Percentiles rank a stretch among this genome's conserved stretches.
Conservation (phyloP, 352 stramenopile species). For the Phytophthora ramorum region DNA sequence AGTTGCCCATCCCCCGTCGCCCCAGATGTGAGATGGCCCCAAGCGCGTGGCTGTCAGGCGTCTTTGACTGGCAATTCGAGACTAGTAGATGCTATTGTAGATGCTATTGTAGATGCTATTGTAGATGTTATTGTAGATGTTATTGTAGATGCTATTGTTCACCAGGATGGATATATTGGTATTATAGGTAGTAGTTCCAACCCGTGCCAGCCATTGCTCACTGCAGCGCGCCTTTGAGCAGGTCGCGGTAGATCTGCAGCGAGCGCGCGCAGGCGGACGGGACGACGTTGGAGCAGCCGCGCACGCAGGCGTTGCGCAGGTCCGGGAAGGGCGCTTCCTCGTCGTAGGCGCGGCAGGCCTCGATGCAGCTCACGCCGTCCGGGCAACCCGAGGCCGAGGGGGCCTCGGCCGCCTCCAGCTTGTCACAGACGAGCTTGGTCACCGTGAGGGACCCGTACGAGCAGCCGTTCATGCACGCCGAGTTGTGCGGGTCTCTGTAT, state of each 20-base stretch:
- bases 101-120: too few species aligned
- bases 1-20: slow-evolving; percentile 5
- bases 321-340: slow-evolving; percentile 53
- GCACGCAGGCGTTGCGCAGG: slow-evolving; percentile 59
- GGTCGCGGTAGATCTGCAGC: slow-evolving; percentile 70
- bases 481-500: slow-evolving; percentile 60
- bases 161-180: not conserved
- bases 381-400: slow-evolving; percentile 48
- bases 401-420: slow-evolving; percentile 37
- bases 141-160: too few species aligned
- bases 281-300: slow-evolving; percentile 66
- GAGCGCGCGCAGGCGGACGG: slow-evolving; percentile 67
- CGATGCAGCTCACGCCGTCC: slow-evolving; percentile 65
- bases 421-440: slow-evolving; percentile 73
- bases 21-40: slow-evolving; percentile 8
- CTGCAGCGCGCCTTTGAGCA: slow-evolving; percentile 46
- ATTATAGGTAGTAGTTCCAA: not conserved
- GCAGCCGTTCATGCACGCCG: slow-evolving; percentile 80
- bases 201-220: not conserved
- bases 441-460: slow-evolving; percentile 76
- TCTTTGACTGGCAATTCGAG: not conserved
- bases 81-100: not conserved
- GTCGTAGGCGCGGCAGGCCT: slow-evolving; percentile 69
- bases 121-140: too few species aligned
- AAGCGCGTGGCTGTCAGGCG: not conserved